phyloP scores from a whole-genome alignment of 805 yeast genomes.

The Candida incommunis region DNA sequence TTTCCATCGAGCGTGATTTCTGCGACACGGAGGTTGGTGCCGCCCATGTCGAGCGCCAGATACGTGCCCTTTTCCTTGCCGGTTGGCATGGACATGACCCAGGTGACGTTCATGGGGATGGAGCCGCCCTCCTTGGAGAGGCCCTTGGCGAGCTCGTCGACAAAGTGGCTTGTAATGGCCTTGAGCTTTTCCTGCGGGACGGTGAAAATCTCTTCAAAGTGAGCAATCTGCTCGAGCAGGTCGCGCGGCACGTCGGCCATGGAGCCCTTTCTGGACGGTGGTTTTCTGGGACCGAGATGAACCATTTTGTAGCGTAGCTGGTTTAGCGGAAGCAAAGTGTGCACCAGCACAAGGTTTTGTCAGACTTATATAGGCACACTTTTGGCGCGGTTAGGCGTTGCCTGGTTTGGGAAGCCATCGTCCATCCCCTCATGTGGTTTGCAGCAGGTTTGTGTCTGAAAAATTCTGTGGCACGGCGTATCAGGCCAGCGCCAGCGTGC shows the following conservation, averaged over 20 bases:
- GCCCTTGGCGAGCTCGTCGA: constrained; percentile 70
- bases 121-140: constrained; percentile 51
- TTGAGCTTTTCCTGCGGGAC: constrained; percentile 47
- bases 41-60: constrained; percentile 92
- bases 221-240: constrained; percentile 41
- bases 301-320: constrained; percentile 42
- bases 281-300: constrained; percentile 71
- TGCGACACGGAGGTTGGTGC: constrained; percentile 90
- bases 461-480: no score
- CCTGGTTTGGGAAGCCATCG: not conserved
- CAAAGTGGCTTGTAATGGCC: constrained; percentile 61
- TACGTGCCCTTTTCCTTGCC: constrained; percentile 85
- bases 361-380: no score
- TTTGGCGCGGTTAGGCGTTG: no score
- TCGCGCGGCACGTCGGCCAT: constrained; percentile 54
- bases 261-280: constrained; percentile 64
- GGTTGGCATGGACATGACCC: constrained; percentile 90
- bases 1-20: constrained; percentile 73
- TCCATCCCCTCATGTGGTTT: no score
- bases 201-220: constrained; percentile 46
- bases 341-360: no score
- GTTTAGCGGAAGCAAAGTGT: no score
- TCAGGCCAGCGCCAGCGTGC: no score
- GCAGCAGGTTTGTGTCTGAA: no score
- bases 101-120: constrained; percentile 94